phyloP scores from a whole-genome alignment of 805 yeast species.

The Limtongia smithiae region DNA sequence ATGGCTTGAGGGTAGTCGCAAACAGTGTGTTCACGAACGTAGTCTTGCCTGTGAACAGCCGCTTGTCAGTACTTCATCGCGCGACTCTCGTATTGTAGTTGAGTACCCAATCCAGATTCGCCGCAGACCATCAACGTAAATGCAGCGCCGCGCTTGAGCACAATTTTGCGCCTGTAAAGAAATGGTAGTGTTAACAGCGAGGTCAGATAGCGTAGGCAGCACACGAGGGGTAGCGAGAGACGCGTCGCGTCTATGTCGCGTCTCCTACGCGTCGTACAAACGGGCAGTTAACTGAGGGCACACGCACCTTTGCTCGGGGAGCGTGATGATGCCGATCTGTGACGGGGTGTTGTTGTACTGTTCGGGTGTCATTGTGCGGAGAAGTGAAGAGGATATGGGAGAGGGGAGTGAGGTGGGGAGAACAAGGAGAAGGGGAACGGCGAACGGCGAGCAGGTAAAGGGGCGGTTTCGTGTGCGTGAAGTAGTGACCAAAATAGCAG shows the following conservation, averaged over 20 bases:
- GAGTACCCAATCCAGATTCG: constrained; percentile 73
- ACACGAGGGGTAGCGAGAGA: constrained; percentile 7
- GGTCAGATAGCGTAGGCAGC: background rate
- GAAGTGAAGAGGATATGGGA: too few species aligned
- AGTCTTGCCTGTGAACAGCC: constrained; percentile 53
- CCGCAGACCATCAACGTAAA: constrained; percentile 85
- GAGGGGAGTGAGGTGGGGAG: background rate
- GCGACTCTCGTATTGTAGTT: background rate
- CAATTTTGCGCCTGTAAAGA: constrained; percentile 38
- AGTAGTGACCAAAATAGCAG: too few species aligned
- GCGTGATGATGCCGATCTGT: constrained; percentile 32
- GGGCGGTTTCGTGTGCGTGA: constrained; percentile 1
- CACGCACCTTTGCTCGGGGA: constrained; percentile 35
- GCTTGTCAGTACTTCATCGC: background rate
- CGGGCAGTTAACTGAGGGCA: too few species aligned
- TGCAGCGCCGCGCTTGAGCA: constrained; percentile 55
- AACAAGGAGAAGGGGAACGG: background rate
- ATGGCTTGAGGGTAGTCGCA: constrained; percentile 47
- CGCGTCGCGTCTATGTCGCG: background rate
- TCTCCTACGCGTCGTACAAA: too few species aligned
- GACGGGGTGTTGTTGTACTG: too few species aligned
- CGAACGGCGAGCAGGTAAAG: background rate
- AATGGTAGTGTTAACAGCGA: background rate
- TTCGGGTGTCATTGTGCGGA: too few species aligned
- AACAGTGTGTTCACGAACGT: constrained; percentile 79